A percentile compares a stretch with the other conserved stretches of the same genome.
These are phyloP conservation scores for Earliella scabrosa DNA, from an alignment of 1,284 basidiomycete genomes.

Conservation along the genomic window DNA sequence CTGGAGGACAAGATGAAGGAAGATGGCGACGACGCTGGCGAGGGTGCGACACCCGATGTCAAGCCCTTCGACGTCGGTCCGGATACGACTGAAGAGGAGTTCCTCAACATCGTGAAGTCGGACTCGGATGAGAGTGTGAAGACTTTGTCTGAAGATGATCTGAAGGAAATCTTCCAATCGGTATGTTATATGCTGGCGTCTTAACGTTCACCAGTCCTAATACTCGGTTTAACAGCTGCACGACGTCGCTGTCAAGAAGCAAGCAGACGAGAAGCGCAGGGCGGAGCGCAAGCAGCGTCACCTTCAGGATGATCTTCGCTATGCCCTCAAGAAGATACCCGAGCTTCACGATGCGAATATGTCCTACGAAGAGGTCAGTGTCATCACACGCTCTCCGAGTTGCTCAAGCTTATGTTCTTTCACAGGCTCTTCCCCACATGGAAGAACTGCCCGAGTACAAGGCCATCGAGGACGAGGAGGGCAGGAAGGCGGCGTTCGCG, in stretches of 20 bases:
- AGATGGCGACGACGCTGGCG: conserved; percentile 40
- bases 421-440: conserved; percentile 73
- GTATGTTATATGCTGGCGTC: conserved; percentile 50
- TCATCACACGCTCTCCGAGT: neutral
- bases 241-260: conserved; percentile 69
- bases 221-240: conserved; percentile 57
- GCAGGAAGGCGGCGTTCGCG: conserved; percentile 76
- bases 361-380: conserved; percentile 77
- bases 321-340: conserved; percentile 90
- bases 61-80: conserved; percentile 54
- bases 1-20: conserved; percentile 34
- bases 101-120: conserved; percentile 59
- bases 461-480: conserved; percentile 83
- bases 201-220: neutral
- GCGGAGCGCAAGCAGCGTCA: conserved; percentile 86
- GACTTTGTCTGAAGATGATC: conserved; percentile 55
- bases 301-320: conserved; percentile 93
- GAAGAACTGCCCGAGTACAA: conserved; percentile 83
- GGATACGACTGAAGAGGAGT: conserved; percentile 65
- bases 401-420: neutral
- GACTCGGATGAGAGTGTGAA: conserved; percentile 53
- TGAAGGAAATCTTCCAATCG: conserved; percentile 65
- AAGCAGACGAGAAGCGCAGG: conserved; percentile 80
- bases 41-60: conserved; percentile 26
- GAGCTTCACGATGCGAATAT: conserved; percentile 77